Evolutionary conservation across 164 flowering plant genomes (phyloP), one percentile per base, ranked within the genome.

Genomic region (Paratinospora sagittata): DNA sequence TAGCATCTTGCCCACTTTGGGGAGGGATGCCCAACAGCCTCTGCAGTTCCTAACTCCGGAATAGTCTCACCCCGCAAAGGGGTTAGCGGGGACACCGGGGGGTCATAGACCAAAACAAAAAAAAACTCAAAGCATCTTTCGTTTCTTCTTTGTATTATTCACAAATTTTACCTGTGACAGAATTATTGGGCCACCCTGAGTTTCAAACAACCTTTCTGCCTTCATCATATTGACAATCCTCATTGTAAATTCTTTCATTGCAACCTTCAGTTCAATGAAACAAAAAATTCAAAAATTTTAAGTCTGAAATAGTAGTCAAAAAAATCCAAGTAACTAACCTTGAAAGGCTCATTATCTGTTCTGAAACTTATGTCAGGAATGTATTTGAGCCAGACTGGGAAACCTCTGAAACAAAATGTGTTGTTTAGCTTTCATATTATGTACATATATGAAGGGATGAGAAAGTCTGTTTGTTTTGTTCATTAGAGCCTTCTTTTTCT

Each of bases 371-470:
- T 86, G 5, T 95, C 95, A 13, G 84, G 95, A 64, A 92, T 78
- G 76, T 86, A 90, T 75, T 90, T 90, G 70, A 92, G 80, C 97
- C 97, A 92, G 79, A 92, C 94, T 65, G 97, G 98, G 75, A 93
- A 89, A 7, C 98, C 98, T 72, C 98, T 93, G 88, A 21, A n/a
- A 47, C 17, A 16, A 13, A 66, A 55, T 19, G 24, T 55, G 24
- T n/a, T 21, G 61, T 21, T 55, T 17, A 55, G 61, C 9, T 55
- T 55, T 19, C 61, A 41, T 11, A 21, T 30, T 1, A 67, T 60
- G n/a, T 69, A 0, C 11, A 58, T 55, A 4, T 30, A 30, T 55
- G 14, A 30, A 49, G 24, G 13, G 6, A 67, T 55, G 9, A 57
- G 30, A 55, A 27, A 6, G 14, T 24, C 64, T 24, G 14, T 27